Conservation (phyloP, 202 grass and related monocot genomes). For the Hordeum pubiflorum region DNA sequence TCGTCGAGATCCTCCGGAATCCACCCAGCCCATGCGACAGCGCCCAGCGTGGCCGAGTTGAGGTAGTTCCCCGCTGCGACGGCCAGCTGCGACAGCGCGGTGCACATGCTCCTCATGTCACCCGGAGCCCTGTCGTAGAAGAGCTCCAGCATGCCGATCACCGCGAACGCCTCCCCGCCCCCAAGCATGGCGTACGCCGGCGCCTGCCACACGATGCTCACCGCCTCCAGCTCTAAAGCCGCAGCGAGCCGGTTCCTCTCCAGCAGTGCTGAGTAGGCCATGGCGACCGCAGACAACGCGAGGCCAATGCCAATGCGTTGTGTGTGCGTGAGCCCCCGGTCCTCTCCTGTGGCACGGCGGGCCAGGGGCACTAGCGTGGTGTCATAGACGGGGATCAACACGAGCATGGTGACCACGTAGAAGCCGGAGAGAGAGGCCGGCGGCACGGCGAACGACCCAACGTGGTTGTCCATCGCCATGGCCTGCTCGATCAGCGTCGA, state of each 20-base stretch:
- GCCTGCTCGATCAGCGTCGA: constrained; percentile 5
- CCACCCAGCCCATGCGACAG: too few species aligned
- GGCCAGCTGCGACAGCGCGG: not conserved
- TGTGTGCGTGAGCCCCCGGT: not conserved
- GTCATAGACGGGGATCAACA: too few species aligned
- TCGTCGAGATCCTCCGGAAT: too few species aligned
- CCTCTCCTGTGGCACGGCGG: not conserved
- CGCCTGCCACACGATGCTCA: not conserved
- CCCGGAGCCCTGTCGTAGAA: not conserved
- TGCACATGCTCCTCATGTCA: not conserved
- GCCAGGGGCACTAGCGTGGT: not conserved
- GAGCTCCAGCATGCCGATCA: not conserved
- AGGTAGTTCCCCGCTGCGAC: not conserved
- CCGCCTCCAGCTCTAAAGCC: not conserved
- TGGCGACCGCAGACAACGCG: not conserved
- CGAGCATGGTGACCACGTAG: too few species aligned
- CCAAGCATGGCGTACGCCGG: not conserved
- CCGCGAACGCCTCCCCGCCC: not conserved
- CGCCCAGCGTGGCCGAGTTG: not conserved
- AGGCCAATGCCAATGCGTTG: not conserved
- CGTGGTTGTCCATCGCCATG: too few species aligned
- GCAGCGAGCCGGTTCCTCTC: not conserved
- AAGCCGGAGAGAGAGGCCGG: too few species aligned
- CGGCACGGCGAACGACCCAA: too few species aligned
- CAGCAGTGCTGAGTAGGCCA: not conserved